Base-by-base conservation (phyloP, 2,329 filamentous ascomycete genomes). In the Ophiostoma himal-ulmi region DNA sequence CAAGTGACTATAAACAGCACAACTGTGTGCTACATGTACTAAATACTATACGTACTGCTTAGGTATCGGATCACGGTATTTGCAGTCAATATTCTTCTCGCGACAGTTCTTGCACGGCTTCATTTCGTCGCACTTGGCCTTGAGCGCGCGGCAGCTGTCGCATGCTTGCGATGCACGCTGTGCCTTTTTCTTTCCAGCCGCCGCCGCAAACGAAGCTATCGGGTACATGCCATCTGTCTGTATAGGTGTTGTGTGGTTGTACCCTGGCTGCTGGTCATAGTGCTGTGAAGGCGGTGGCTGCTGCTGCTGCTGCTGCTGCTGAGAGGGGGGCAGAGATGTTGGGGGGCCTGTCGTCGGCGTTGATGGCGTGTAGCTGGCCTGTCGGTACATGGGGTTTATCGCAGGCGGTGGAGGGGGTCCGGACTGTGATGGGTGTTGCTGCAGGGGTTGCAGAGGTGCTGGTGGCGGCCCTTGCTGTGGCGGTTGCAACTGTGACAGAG, bases 121-220 rank as follows among this genome's bases (percentile, higher is more conserved):
- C 13, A 89, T 89, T 82, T 97, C 93, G 76, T 96, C 93, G 78
- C 93, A 97, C 80, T 96, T 96, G 17, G 93, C 93, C 79, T 96
- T 97, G 54, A 94, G 85, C 72, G 91, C 86, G 71, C 93, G 89
- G 80, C 93, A 97, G 78, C 90, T 92, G 76, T 96, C 93, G 79
- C 95, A 99, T 52, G 95, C 95, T 89, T 89, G 87, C 10, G 87
- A 88, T 39, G 87, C 87, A 75, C 87, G 82, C 68, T 88, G 87
- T n/a, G 86, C 86, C 79, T 89, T 89, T 76, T 87, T 84, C 77
- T 88, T 88, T 5, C 81, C 80, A 3, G 80, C 80, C 5, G 83
- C 80, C 5, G 83, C 76, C 10, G 64, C 60, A 71, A 84, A 83
- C n/a, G 80, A 75, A 8, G 57, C 26, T 17, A 85, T 79, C 65